Evolutionary conservation across 768 basidiomycete species (phyloP), one percentile per base, ranked within the genome.

Genomic region (Lactarius tabidus): DNA sequence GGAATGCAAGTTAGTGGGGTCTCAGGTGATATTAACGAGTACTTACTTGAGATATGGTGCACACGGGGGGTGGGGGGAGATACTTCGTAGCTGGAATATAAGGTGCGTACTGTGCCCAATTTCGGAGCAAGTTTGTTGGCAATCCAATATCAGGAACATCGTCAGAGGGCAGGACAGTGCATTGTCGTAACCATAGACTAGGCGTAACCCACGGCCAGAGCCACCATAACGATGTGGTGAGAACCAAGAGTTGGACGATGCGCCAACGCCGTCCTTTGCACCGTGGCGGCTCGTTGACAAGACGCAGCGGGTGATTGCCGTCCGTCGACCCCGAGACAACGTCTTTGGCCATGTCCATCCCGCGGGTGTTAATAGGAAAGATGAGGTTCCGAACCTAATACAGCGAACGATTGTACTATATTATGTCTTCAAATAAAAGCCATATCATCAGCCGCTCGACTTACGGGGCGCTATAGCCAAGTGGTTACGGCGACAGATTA

Each of bases 401-500:
- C 3, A 4, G 4, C 33, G 33, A 33, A 8, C n/a, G n/a, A n/a
- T n/a, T n/a, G n/a, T n/a, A n/a, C n/a, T n/a, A n/a, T 33, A n/a
- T 12, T 1, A 5, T 23, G 1, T n/a, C n/a, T 26, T 48, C 45
- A 48, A 12, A 12, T 6, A 26, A 26, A 51, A 15, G 28, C 3
- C 6, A 14, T 6, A 7, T 51, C 6, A 17, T 28, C 14, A 15
- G 15, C 26, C 7, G 14, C 26, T 5, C 15, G 1, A 18, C 17
- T 3, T 35, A 23, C 3, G 45, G 72, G 85, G 84, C 85, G 84
- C 85, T 84, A 86, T 87, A 85, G 84, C 85, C 83, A 86, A 86
- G 85, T 85, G 84, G 85, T 86, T 86, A 87, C 82, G 81, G 85
- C 85, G 85, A 86, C 84, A 84, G 84, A 87, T 85, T 85, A 84